Conservation (phyloP, 1,139 yeast species). For the Taphrina deformans region DNA sequence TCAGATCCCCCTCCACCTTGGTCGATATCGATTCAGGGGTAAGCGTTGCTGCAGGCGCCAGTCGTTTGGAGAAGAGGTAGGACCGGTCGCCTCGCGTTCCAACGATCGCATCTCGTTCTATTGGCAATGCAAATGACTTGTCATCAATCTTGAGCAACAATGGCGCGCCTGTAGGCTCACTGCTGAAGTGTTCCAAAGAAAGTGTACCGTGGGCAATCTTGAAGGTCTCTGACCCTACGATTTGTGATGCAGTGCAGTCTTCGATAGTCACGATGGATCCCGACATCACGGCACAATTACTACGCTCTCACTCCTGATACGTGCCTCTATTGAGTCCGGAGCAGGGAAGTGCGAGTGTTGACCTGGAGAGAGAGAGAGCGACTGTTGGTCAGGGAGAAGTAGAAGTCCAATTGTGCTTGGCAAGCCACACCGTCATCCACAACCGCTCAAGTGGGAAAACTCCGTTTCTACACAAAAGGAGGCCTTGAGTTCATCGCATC, state of each 20-base stretch:
- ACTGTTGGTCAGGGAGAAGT: background rate
- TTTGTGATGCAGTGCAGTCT: conserved; percentile 6
- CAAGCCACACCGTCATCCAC: conserved; percentile 5
- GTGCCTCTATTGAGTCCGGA: no score
- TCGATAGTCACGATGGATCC: background rate
- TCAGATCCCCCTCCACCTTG: background rate
- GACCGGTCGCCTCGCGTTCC: conserved; percentile 31
- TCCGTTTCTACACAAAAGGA: no score
- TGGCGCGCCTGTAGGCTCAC: background rate
- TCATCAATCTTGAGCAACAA: conserved; percentile 3
- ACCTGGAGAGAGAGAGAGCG: no score
- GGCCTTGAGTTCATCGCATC: no score
- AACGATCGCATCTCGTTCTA: conserved; percentile 20
- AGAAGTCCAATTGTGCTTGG: background rate
- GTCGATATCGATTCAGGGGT: background rate
- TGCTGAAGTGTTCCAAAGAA: conserved; percentile 5
- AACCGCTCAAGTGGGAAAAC: background rate
- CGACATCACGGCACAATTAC: background rate
- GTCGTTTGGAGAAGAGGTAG: conserved; percentile 10
- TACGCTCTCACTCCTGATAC: no score
- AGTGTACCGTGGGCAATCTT: conserved; percentile 15
- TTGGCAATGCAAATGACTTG: conserved; percentile 16
- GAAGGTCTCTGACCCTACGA: conserved; percentile 24
- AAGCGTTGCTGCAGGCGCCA: background rate
- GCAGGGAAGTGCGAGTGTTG: background rate